Evolutionary conservation across 2,329 filamentous ascomycete species (phyloP).

Genomic region (Pestalotiopsis sp.): DNA sequence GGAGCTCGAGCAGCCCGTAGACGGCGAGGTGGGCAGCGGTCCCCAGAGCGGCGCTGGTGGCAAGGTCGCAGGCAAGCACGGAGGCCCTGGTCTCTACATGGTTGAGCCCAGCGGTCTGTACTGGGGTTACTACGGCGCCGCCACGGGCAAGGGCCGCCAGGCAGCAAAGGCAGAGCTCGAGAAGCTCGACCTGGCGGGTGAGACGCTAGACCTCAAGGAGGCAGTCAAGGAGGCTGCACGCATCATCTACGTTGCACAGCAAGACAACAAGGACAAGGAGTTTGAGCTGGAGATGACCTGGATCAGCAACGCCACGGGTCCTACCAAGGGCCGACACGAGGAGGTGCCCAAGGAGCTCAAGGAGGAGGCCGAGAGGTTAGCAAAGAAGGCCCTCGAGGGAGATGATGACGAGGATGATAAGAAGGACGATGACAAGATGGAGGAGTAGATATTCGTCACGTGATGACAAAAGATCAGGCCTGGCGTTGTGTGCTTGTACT

Average conservation of each 20-base stretch:
- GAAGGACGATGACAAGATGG: constrained; percentile 80
- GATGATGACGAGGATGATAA: constrained; percentile 77
- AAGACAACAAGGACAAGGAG: constrained; percentile 99
- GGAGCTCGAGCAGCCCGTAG: constrained; percentile 81
- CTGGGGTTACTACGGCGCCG: constrained; percentile 99
- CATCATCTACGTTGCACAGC: constrained; percentile 97
- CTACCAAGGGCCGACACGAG: constrained; percentile 89
- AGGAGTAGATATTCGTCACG: constrained; percentile 62
- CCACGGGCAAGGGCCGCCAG: constrained; percentile 95
- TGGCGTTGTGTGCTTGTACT: constrained; percentile 16
- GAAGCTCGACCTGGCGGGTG: constrained; percentile 87
- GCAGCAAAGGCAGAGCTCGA: constrained; percentile 97
- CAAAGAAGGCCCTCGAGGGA: constrained; percentile 85
- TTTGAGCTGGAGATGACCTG: constrained; percentile 99
- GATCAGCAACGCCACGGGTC: constrained; percentile 83
- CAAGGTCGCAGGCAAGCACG: constrained; percentile 74
- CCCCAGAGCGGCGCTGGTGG: constrained; percentile 81
- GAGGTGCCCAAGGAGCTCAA: constrained; percentile 89
- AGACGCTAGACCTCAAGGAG: constrained; percentile 77
- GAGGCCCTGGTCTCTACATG: constrained; percentile 96
- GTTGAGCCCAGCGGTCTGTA: constrained; percentile 96
- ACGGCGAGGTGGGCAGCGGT: constrained; percentile 86
- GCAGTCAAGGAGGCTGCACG: constrained; percentile 94
- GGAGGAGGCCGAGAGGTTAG: constrained; percentile 90
- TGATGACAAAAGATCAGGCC: neutral